Evolutionary conservation across 768 basidiomycete genomes (phyloP).

Genomic region (Termitomyces sp.): DNA sequence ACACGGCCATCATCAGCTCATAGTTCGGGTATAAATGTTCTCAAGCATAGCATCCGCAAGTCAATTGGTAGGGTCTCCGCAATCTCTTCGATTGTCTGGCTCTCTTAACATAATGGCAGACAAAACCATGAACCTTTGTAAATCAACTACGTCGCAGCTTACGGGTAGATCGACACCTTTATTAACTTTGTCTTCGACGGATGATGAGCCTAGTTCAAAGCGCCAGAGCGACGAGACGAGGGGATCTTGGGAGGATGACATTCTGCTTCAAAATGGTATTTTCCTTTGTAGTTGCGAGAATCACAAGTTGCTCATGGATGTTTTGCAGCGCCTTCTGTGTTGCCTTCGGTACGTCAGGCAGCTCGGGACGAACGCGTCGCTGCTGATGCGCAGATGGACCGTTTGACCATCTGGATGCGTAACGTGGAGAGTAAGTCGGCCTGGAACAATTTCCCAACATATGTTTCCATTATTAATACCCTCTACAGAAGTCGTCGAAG

Average conservation of each 20-base stretch:
- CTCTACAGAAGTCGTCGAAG: constrained; percentile 69
- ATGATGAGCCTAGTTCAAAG: constrained; percentile 14
- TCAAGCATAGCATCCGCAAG: constrained; percentile 67
- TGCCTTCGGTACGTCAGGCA: constrained; percentile 49
- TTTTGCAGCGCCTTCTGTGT: constrained; percentile 39
- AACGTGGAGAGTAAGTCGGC: constrained; percentile 71
- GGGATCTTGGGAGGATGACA: constrained; percentile 48
- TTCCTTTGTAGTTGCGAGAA: background rate
- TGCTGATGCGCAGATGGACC: constrained; percentile 50
- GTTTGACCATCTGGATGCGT: constrained; percentile 78
- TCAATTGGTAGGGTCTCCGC: constrained; percentile 55
- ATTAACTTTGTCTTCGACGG: constrained; percentile 32
- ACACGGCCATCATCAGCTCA: constrained; percentile 15
- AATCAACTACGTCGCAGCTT: constrained; percentile 47
- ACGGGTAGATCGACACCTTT: constrained; percentile 39
- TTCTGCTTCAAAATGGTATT: constrained; percentile 36
- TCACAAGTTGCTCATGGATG: background rate
- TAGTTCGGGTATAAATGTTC: constrained; percentile 28
- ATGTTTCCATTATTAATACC: constrained; percentile 9
- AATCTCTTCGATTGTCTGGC: background rate
- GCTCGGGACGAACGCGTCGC: constrained; percentile 46
- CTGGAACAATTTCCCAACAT: background rate
- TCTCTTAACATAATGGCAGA: constrained; percentile 30
- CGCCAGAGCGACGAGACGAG: constrained; percentile 19
- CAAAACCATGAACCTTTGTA: constrained; percentile 63